These are phyloP conservation scores for Yamadazyma atmosphaerica DNA, from an alignment of 1,139 yeast genomes.

Conservation along the genomic window DNA sequence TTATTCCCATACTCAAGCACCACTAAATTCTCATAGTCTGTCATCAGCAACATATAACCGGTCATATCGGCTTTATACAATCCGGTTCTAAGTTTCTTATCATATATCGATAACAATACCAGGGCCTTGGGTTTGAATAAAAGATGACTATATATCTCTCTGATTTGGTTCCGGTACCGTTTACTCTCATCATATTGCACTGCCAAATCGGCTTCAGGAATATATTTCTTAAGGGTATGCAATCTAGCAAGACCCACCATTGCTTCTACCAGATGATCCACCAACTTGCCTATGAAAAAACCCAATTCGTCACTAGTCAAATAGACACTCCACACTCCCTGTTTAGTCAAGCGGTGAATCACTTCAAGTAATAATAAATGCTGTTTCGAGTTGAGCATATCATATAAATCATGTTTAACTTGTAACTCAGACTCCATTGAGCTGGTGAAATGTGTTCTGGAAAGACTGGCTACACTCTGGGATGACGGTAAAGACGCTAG, in stretches of 20 bases:
- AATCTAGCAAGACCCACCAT: conserved; percentile 4
- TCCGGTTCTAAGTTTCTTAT: conserved; percentile 17
- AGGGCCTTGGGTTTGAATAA: conserved; percentile 19
- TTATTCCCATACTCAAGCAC: conserved; percentile 33
- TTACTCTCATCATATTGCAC: conserved; percentile 1
- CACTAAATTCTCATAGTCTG: conserved; percentile 43
- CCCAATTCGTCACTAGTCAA: conserved; percentile 25
- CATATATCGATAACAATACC: conserved; percentile 22
- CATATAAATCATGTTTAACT: conserved; percentile 14
- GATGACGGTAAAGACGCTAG: conserved; percentile 8
- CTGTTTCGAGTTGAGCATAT: conserved; percentile 18
- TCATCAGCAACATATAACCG: conserved; percentile 18
- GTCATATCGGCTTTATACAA: conserved; percentile 15
- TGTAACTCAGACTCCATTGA: conserved; percentile 5
- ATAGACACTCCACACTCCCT: conserved; percentile 7
- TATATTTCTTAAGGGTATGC: conserved; percentile 1
- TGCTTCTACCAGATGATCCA: conserved; percentile 23
- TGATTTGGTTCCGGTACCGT: conserved; percentile 21
- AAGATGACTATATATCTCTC: conserved; percentile 29
- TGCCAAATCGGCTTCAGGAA: conserved; percentile 4
- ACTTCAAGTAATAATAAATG: conserved; percentile 22
- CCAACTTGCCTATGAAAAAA: conserved; percentile 23
- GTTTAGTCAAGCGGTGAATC: conserved; percentile 19
- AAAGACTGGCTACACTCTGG: conserved; percentile 12
- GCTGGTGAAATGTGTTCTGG: conserved; percentile 14